Percentiles rank a stretch among this genome's conserved stretches.
Conservation (phyloP, 805 yeast species). For the Wickerhamomyces alni region DNA sequence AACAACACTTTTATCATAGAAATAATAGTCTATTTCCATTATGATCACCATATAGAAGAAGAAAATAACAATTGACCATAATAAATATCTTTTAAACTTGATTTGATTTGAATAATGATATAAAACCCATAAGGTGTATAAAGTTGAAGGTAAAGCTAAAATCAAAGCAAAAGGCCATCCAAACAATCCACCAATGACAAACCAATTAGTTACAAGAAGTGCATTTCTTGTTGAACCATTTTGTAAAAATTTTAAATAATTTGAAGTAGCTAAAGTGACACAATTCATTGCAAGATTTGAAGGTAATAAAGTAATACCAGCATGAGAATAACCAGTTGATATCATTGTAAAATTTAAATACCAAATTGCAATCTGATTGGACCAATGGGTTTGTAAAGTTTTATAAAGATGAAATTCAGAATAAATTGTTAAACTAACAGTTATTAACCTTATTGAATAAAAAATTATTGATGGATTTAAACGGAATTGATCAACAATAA, state of each 20-base stretch:
- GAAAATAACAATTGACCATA: slow-evolving; percentile 20
- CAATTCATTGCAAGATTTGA: slow-evolving; percentile 68
- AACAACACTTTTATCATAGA: slow-evolving; percentile 53
- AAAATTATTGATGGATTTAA: slow-evolving; percentile 32
- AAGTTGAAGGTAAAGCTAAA: slow-evolving; percentile 54
- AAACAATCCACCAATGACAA: slow-evolving; percentile 61
- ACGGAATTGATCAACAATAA: slow-evolving; percentile 9
- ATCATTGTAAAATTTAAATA: slow-evolving; percentile 57
- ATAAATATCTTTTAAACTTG: slow-evolving; percentile 14
- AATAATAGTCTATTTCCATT: slow-evolving; percentile 47
- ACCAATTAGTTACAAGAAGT: slow-evolving; percentile 33
- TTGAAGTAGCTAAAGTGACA: slow-evolving; percentile 37
- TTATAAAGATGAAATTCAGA: slow-evolving; percentile 50
- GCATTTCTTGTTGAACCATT: slow-evolving; percentile 15
- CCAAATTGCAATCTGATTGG: slow-evolving; percentile 36
- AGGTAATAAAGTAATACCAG: slow-evolving; percentile 81
- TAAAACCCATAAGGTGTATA: slow-evolving; percentile 25
- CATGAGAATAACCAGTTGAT: slow-evolving; percentile 84
- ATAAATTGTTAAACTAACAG: slow-evolving; percentile 34
- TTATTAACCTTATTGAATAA: slow-evolving; percentile 43
- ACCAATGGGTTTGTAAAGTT: slow-evolving; percentile 29
- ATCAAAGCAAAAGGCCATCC: slow-evolving; percentile 91
- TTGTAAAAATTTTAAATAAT: slow-evolving; percentile 26
- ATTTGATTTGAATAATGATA: background rate
- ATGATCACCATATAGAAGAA: slow-evolving; percentile 23